These are phyloP conservation scores for Leptographium procerum DNA, from an alignment of 2,329 filamentous ascomycete genomes.

Conservation along the genomic window DNA sequence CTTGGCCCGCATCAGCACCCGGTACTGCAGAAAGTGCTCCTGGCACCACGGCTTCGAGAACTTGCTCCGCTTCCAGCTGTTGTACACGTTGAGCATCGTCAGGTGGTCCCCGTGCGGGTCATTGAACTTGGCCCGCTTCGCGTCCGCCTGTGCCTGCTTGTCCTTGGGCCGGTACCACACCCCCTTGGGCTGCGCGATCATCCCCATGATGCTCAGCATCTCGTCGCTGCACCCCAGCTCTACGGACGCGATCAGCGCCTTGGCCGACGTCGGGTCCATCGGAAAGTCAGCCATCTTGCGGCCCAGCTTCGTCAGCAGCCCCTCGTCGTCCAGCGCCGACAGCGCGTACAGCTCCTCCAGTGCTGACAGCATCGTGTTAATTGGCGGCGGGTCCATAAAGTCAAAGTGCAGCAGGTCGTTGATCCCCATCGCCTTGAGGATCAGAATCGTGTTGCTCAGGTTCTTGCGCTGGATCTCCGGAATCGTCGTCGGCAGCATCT, in stretches of 20 bases:
- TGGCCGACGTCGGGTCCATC: slow-evolving; percentile 88
- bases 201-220: slow-evolving; percentile 85
- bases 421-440: slow-evolving; percentile 98
- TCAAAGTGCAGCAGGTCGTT: slow-evolving; percentile 96
- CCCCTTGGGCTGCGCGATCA: slow-evolving; percentile 68
- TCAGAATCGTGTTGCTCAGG: slow-evolving; percentile 81
- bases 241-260: slow-evolving; percentile 72
- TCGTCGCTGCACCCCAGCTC: slow-evolving; percentile 88
- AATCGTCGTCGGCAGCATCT: slow-evolving; percentile 93
- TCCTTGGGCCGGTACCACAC: slow-evolving; percentile 96
- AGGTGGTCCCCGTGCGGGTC: slow-evolving; percentile 90
- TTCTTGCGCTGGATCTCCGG: slow-evolving; percentile 97
- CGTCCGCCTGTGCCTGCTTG: slow-evolving; percentile 90
- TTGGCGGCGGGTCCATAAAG: slow-evolving; percentile 97
- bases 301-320: slow-evolving; percentile 78
- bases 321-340: slow-evolving; percentile 88
- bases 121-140: slow-evolving; percentile 97
- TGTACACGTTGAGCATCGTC: slow-evolving; percentile 92
- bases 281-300: slow-evolving; percentile 98
- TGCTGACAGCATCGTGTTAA: slow-evolving; percentile 94
- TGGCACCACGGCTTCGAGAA: slow-evolving; percentile 88
- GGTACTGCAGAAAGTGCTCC: slow-evolving; percentile 93
- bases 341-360: slow-evolving; percentile 91
- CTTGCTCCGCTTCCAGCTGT: slow-evolving; percentile 81
- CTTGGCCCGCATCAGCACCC: slow-evolving; percentile 76